Conservation (phyloP, 2,329 filamentous ascomycete species). For the Penicillium sp. region DNA sequence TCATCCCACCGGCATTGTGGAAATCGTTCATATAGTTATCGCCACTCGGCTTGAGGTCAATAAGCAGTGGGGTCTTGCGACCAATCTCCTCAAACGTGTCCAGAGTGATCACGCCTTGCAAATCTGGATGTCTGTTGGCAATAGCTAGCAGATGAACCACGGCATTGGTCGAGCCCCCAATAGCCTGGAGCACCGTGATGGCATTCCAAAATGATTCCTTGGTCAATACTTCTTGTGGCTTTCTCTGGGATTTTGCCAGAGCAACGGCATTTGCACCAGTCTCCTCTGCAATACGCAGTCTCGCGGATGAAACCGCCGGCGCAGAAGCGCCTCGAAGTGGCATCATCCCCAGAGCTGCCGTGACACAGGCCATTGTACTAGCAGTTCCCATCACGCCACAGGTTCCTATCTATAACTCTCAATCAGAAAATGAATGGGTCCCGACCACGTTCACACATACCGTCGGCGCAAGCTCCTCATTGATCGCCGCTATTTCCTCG, state of each 20-base stretch:
- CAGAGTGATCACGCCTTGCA: constrained; percentile 49
- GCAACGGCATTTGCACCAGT: constrained; percentile 53
- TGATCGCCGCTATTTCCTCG: constrained; percentile 69
- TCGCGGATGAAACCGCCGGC: constrained; percentile 54
- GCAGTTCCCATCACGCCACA: constrained; percentile 62
- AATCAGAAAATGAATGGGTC: constrained; percentile 2
- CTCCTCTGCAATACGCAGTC: constrained; percentile 56
- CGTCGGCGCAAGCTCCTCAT: constrained; percentile 72
- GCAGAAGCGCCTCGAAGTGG: constrained; percentile 55
- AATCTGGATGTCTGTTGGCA: constrained; percentile 53
- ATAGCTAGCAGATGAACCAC: constrained; percentile 58
- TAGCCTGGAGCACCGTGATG: constrained; percentile 55
- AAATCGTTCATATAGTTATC: constrained; percentile 59
- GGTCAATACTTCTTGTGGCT: constrained; percentile 48
- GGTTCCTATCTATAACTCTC: constrained; percentile 44
- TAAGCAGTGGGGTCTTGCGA: constrained; percentile 47
- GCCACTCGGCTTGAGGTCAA: constrained; percentile 56
- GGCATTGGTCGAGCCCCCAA: constrained; percentile 59
- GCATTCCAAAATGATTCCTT: constrained; percentile 55
- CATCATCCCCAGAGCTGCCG: constrained; percentile 55
- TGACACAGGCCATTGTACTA: constrained; percentile 59
- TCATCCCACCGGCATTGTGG: constrained; percentile 55
- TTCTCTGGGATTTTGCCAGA: constrained; percentile 40
- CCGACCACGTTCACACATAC: constrained; percentile 42
- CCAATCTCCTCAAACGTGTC: constrained; percentile 53